phyloP scores from a whole-genome alignment of 73 alveolate species.

The Uronychia setigera region DNA sequence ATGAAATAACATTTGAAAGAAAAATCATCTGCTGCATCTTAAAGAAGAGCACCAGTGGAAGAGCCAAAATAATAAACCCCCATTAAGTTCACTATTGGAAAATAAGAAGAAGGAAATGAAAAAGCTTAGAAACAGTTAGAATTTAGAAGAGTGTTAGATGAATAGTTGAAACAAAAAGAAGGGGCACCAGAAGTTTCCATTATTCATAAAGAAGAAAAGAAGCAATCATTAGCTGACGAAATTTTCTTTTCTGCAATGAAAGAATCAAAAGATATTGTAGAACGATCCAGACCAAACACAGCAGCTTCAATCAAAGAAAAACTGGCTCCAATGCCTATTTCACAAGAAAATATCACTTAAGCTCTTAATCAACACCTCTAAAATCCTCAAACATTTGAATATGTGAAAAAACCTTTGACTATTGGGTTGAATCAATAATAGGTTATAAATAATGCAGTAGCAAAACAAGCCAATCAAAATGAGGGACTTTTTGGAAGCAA shows the following conservation, averaged over 20 bases:
- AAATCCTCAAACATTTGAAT: neutral
- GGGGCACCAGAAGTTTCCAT: no score
- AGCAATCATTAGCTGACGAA: neutral
- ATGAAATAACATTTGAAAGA: neutral
- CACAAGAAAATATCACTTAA: neutral
- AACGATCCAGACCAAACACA: neutral
- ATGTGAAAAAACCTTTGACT: neutral
- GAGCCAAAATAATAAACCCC: no score
- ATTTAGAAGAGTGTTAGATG: neutral
- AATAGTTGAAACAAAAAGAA: no score
- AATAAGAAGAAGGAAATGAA: neutral
- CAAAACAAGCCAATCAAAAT: neutral
- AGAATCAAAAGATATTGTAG: neutral
- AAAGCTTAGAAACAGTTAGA: neutral
- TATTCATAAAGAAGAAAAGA: neutral
- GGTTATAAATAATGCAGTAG: no score
- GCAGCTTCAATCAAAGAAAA: neutral
- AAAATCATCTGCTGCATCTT: neutral
- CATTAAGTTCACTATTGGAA: neutral
- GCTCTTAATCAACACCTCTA: no score
- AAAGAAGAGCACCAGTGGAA: neutral
- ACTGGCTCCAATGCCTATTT: neutral
- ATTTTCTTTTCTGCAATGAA: neutral
- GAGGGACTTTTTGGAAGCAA: neutral
- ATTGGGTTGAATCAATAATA: no score